Evolutionary conservation across 257 asterid species (phyloP), one percentile per base, ranked within the genome.

Genomic region (Linaria vulgaris): DNA sequence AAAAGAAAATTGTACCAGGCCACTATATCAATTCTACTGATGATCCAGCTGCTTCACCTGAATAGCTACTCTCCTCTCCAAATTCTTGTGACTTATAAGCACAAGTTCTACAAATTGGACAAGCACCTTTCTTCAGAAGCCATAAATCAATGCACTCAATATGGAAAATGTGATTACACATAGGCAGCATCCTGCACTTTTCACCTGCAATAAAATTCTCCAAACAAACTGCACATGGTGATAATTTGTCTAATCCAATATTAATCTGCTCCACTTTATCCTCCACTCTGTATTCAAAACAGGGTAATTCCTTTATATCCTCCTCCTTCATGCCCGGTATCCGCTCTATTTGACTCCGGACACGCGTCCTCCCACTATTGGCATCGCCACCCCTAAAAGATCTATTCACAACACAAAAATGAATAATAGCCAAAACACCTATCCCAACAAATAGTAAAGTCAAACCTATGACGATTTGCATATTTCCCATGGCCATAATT

Each of bases 191-290:
- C 55, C 88, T 79, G 71, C 95, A 87, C 66, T 69, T 79, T 14
- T 87, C 94, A 61, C 95, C 95, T 39, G 6, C 61, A 45, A 27
- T 70, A 53, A 80, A 82, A 22, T 43, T 70, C 59, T 87, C 95
- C 76, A 85, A 68, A 45, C 95, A 87, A 21, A 87, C 90, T 12
- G 83, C 82, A 72, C 95, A 87, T n/a, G n/a, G n/a, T n/a, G n/a
- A n/a, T n/a, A n/a, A n/a, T n/a, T n/a, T n/a, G n/a, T n/a, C n/a
- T n/a, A n/a, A n/a, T n/a, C n/a, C n/a, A n/a, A n/a, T n/a, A n/a
- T n/a, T n/a, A n/a, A n/a, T n/a, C n/a, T 59, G 69, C 72, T 27
- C 6, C 6, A 27, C 66, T 27, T 27, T 27, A 39, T 67, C 75
- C 31, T 74, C 85, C 68, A 56, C 48, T 19, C 30, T 61, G 78